Evolutionary conservation across 2,329 filamentous ascomycete species (phyloP).

Genomic region (Aspergillus brasiliensis): DNA sequence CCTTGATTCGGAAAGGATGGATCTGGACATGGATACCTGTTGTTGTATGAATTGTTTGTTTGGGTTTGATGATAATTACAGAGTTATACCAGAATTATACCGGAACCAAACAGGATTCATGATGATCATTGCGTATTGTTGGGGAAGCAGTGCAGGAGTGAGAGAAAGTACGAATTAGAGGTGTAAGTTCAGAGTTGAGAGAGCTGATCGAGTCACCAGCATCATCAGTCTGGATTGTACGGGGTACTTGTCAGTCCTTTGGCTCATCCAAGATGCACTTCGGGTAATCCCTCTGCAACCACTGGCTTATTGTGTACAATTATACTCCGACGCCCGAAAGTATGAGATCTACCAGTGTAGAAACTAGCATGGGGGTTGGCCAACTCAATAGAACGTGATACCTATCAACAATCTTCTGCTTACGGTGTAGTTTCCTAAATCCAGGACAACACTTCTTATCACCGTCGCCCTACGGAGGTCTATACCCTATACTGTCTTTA

Average conservation of each 20-base stretch:
- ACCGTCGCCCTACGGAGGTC: not conserved
- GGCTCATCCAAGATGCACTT: not conserved
- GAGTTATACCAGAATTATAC: not conserved
- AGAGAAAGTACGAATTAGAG: no score
- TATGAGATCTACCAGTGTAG: not conserved
- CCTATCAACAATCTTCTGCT: not conserved
- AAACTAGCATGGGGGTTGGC: not conserved
- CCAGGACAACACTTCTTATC: no score
- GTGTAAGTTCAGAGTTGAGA: no score
- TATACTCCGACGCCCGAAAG: constrained; percentile 4
- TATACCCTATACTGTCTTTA: not conserved
- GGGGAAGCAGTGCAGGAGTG: not conserved
- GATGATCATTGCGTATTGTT: not conserved
- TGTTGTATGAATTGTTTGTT: not conserved
- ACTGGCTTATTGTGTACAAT: not conserved
- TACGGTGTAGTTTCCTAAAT: not conserved
- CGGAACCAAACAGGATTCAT: no score
- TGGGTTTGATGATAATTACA: not conserved
- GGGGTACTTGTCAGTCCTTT: constrained; percentile 1
- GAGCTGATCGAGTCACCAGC: not conserved
- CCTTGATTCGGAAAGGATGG: not conserved
- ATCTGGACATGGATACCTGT: no score
- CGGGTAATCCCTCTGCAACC: not conserved
- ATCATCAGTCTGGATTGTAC: constrained; percentile 1
- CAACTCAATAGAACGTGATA: not conserved